phyloP scores from a whole-genome alignment of 305 asterid genomes.

The Fraxinus sp. region DNA sequence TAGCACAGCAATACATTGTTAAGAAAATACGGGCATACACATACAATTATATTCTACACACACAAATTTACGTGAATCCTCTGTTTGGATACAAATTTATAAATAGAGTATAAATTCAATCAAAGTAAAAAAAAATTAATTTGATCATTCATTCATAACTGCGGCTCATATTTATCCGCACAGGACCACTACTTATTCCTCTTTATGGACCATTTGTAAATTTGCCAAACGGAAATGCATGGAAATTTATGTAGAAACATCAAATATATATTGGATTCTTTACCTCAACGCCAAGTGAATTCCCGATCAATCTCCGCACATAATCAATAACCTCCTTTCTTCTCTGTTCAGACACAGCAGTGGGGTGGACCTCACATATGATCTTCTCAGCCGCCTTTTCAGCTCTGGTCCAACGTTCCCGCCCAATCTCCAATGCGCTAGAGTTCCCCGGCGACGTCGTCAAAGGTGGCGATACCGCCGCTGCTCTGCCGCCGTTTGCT shows the following conservation, averaged over 20 bases:
- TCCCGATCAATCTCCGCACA: conserved; percentile 59
- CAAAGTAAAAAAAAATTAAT: not conserved
- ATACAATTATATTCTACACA: not conserved
- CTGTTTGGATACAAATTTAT: not conserved
- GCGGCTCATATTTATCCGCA: not conserved
- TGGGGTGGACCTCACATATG: conserved; percentile 62
- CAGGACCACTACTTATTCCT: not conserved
- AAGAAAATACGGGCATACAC: not conserved
- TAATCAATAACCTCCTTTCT: conserved; percentile 61
- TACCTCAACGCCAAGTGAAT: conserved; percentile 66
- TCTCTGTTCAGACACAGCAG: conserved; percentile 55
- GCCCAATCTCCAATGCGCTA: conserved; percentile 33
- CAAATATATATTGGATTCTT: conserved; percentile 12
- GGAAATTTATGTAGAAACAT: not conserved
- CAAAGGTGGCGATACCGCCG: conserved; percentile 30
- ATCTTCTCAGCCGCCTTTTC: conserved; percentile 52
- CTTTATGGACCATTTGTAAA: not conserved
- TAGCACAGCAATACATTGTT: conserved; percentile 3
- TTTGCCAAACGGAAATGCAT: not conserved
- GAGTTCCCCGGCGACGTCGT: conserved; percentile 31
- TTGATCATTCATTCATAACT: not conserved
- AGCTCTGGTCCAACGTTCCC: conserved; percentile 56
- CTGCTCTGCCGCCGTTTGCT: conserved; percentile 30
- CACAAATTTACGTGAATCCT: conserved; percentile 17
- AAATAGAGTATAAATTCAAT: not conserved